These are phyloP conservation scores for Porcisia hertigi DNA, from an alignment of 208 protist species.

Conservation along the genomic window DNA sequence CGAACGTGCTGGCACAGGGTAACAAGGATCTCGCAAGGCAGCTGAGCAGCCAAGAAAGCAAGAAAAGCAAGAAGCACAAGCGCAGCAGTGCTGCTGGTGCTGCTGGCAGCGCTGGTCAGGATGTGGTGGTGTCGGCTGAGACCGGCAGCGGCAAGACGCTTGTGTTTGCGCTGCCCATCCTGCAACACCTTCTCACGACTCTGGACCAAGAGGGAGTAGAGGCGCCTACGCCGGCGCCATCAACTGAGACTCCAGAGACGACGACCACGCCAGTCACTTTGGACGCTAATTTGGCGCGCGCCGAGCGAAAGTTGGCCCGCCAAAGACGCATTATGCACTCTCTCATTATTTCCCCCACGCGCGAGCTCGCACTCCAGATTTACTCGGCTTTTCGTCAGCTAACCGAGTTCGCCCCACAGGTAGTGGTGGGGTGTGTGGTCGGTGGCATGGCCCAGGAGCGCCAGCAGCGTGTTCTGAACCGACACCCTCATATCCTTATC, in stretches of 20 bases:
- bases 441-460: conserved; percentile 90
- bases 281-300: neutral
- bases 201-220: conserved; percentile 27
- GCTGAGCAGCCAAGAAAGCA: conserved; percentile 2
- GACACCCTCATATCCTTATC: conserved; percentile 91
- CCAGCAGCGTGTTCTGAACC: conserved; percentile 90
- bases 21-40: conserved; percentile 17
- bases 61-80: conserved; percentile 28
- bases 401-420: conserved; percentile 47
- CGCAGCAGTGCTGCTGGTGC: neutral
- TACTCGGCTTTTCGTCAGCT: conserved; percentile 78
- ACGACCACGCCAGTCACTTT: neutral
- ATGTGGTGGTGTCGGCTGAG: conserved; percentile 93
- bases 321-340: conserved; percentile 70
- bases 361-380: conserved; percentile 98
- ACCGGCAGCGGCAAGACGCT: conserved; percentile 97
- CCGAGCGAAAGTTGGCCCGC: conserved; percentile 6
- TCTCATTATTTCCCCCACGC: conserved; percentile 97
- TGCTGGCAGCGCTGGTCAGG: conserved; percentile 24
- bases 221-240: neutral
- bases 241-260: neutral
- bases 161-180: conserved; percentile 97
- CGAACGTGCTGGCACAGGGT: conserved; percentile 42
- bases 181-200: conserved; percentile 58
- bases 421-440: conserved; percentile 83